Percentiles rank a stretch among this genome's conserved stretches.
These are phyloP conservation scores for Polymyxa betae DNA, from an alignment of 208 protist genomes.

Conservation along the genomic window DNA sequence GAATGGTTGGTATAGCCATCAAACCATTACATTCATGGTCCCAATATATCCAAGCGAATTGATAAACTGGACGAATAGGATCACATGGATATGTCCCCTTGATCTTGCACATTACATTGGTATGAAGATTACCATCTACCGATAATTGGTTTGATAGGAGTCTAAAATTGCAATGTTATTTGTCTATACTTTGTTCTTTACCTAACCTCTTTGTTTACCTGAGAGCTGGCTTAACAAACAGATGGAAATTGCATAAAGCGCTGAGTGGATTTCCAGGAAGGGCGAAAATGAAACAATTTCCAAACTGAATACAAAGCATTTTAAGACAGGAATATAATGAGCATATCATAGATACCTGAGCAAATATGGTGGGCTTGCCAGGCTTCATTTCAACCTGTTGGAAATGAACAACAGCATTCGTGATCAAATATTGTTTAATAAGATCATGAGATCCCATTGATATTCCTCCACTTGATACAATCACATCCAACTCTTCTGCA, in stretches of 20 bases:
- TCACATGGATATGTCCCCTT: not conserved
- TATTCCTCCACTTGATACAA: constrained; percentile 37
- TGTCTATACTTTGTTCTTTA: too few species aligned
- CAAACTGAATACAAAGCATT: not conserved
- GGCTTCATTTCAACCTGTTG: constrained; percentile 4
- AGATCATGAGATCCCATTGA: constrained; percentile 54
- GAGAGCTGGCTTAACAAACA: constrained; percentile 7
- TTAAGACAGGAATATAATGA: not conserved
- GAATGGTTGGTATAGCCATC: not conserved
- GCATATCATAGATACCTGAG: not conserved
- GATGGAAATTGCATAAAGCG: constrained; percentile 2
- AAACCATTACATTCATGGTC: not conserved
- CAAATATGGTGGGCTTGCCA: constrained; percentile 47
- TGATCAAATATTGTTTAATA: not conserved
- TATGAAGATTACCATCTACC: not conserved
- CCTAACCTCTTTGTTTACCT: not conserved
- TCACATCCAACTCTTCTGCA: not conserved
- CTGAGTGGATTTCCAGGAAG: constrained; percentile 55
- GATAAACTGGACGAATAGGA: not conserved
- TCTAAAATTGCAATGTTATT: not conserved
- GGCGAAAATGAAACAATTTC: not conserved
- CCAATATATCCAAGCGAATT: not conserved
- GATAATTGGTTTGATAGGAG: not conserved
- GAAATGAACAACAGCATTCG: constrained; percentile 7
- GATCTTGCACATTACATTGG: not conserved